Base-by-base conservation (phyloP, 2,329 filamentous ascomycete genomes). In the Fusarium fracticaudum region DNA sequence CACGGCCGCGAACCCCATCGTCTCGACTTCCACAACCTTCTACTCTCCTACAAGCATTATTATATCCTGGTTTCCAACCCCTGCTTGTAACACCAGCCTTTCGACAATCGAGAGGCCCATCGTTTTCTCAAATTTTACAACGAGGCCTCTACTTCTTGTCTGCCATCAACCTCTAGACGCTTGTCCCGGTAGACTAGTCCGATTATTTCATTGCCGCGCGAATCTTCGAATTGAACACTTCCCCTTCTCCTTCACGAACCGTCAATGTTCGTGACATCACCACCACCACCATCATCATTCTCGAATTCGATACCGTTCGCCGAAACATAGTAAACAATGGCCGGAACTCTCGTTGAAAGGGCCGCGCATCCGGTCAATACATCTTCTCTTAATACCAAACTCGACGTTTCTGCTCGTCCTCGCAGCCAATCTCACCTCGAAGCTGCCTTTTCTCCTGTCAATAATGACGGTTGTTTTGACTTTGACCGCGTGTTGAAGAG, bases 401-500 rank as follows among this genome's bases (percentile, higher is more conserved):
- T 71, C 41, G 62, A 75, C n/a, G 40, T 66, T 53, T 60, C 73
- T 33, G 37, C 75, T 26, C 73, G 77, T 48, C 73, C 78, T 35
- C 75, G 75, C 26, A 81, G 76, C 63, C 79, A 80, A 51, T 76
- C 79, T 31, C 78, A 81, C 33, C 80, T 92, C 48, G 91, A 93
- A 74, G 87, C 91, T 26, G 87, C 91, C 22, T 91, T 94, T 79
- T 96, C 94, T 37, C 94, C 95, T 9, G 94, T 98, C 73, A 97
- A 96, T 80, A 92, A 97, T 83, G 95, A 97, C 83, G 96, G 96
- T 72, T 96, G 94, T 83, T 99, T 98, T 82, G 95, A 96, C 79
- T 97, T 97, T 79, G 96, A 99, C 83, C 92, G 95, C 58, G 94
- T 98, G 63, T 89, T 98, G 82, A 98, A 97, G 85, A 91, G 92